Evolutionary conservation across 225 moss, liverwort and hornwort genomes (phyloP).

Genomic region (Sphagnum tenellum): DNA sequence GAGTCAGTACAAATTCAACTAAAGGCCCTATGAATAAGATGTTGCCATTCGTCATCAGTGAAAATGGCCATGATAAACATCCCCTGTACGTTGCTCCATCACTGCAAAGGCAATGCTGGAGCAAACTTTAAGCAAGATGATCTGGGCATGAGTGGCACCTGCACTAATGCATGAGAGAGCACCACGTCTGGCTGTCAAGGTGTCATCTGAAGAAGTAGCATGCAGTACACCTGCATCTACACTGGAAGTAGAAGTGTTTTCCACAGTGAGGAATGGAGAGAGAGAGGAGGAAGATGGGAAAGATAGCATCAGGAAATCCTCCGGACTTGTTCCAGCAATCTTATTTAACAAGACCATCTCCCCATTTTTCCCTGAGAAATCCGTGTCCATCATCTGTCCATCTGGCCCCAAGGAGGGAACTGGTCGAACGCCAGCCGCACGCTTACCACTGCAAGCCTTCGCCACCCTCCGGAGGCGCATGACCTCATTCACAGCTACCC

Average conservation of each 20-base stretch:
- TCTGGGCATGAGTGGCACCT: constrained; percentile 6
- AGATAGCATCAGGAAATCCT: neutral
- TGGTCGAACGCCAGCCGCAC: constrained; percentile 32
- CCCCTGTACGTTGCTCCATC: no score
- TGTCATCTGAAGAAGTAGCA: constrained; percentile 1
- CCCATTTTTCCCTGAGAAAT: neutral
- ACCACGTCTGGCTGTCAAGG: constrained; percentile 13
- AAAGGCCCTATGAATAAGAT: no score
- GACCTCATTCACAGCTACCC: constrained; percentile 71
- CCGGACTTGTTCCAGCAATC: constrained; percentile 9
- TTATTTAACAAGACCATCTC: constrained; percentile 15
- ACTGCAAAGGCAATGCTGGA: no score
- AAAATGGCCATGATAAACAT: no score
- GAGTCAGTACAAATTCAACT: neutral
- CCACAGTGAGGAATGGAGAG: neutral
- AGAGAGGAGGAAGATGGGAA: neutral
- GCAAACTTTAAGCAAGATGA: no score
- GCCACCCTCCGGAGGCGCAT: constrained; percentile 57
- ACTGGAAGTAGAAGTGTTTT: neutral
- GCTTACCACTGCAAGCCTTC: constrained; percentile 49
- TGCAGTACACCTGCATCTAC: neutral
- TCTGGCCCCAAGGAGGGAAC: constrained; percentile 15
- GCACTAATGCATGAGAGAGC: constrained; percentile 13
- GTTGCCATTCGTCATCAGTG: no score
- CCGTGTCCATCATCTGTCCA: constrained; percentile 2